A percentile compares a stretch with the other conserved stretches of the same genome.
phyloP scores from a whole-genome alignment of 257 asterid genomes.

The Gentiana macrophylla region DNA sequence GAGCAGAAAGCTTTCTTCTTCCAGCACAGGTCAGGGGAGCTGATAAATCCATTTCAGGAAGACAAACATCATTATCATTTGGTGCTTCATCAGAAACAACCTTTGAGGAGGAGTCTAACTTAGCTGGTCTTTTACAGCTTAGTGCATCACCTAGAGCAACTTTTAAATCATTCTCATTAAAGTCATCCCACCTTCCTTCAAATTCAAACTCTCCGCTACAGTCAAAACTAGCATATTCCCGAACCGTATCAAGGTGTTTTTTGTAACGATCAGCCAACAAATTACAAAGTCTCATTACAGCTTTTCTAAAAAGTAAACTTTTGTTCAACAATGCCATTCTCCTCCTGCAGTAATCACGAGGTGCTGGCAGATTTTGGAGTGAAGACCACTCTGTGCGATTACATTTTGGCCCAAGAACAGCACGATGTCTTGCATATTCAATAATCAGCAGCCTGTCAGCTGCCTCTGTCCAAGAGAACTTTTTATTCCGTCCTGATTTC shows the following conservation, averaged over 20 bases:
- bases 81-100: constrained; percentile 18
- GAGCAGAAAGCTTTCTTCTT: constrained; percentile 35
- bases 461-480: constrained; percentile 76
- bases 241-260: constrained; percentile 36
- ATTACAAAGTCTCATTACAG: constrained; percentile 62
- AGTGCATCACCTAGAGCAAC: constrained; percentile 56
- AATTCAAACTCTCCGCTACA: constrained; percentile 10
- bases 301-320: constrained; percentile 41
- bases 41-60: constrained; percentile 14
- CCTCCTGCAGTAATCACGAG: constrained; percentile 70
- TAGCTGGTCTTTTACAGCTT: constrained; percentile 41
- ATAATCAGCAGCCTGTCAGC: constrained; percentile 83
- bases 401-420: constrained; percentile 71
- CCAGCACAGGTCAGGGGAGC: constrained; percentile 23
- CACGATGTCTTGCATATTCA: constrained; percentile 69
- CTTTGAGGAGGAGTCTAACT: constrained; percentile 29
- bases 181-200: constrained; percentile 58
- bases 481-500: constrained; percentile 40
- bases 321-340: constrained; percentile 66
- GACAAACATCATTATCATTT: constrained; percentile 3
- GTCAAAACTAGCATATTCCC: constrained; percentile 16
- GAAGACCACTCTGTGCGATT: constrained; percentile 70
- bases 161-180: constrained; percentile 53
- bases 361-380: constrained; percentile 72
- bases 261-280: constrained; percentile 57